Evolutionary conservation across 306 rosid genomes (phyloP).

Genomic region (Vachellia pachyceras): DNA sequence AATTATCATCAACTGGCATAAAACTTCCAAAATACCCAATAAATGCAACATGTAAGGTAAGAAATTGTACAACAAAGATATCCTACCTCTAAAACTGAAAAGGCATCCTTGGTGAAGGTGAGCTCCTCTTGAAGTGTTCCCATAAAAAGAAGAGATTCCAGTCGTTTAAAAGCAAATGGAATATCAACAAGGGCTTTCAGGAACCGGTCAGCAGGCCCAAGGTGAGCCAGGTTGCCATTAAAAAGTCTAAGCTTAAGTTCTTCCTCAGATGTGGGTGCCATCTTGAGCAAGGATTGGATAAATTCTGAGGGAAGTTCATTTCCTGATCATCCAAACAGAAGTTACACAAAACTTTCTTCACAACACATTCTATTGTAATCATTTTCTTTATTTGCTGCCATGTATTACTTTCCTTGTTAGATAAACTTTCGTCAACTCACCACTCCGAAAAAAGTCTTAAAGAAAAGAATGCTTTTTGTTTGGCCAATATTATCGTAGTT

Average conservation of each 20-base stretch:
- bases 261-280: constrained; percentile 94
- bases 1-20: not conserved
- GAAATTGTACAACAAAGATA: constrained; percentile 17
- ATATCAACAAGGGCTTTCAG: constrained; percentile 77
- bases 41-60: constrained; percentile 31
- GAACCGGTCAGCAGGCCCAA: constrained; percentile 90
- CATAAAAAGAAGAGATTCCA: constrained; percentile 86
- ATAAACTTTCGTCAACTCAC: not conserved
- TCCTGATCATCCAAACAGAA: constrained; percentile 60
- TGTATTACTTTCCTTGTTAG: constrained; percentile 14
- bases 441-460: not conserved
- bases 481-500: not conserved
- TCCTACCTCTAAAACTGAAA: constrained; percentile 76
- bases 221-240: constrained; percentile 74
- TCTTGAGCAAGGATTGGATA: constrained; percentile 83
- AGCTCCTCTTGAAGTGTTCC: constrained; percentile 82
- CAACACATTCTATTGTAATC: constrained; percentile 4
- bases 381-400: not conserved
- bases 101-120: constrained; percentile 64
- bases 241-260: constrained; percentile 89
- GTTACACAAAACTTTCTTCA: constrained; percentile 39
- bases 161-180: constrained; percentile 82
- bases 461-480: not conserved
- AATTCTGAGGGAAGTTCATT: constrained; percentile 86
- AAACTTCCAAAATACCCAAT: not conserved